Evolutionary conservation across 345 rosid species (phyloP).

Genomic region (Gossypium longicalyx): DNA sequence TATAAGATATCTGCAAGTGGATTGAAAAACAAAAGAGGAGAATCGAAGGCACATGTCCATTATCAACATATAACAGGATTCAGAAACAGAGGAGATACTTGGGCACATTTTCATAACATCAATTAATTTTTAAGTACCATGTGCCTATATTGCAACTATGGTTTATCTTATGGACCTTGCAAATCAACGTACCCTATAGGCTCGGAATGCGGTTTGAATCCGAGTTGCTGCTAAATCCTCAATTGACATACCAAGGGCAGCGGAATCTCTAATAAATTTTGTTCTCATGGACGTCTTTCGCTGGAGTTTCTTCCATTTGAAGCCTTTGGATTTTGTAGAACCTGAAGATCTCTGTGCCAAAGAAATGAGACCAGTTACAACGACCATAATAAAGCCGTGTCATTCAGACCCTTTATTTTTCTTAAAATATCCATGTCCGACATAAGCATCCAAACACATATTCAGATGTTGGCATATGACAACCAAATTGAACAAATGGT

Average conservation of each 20-base stretch:
- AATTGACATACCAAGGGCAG: constrained; percentile 31
- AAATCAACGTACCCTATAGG: constrained; percentile 49
- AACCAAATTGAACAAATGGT: background rate
- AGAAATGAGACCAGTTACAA: constrained; percentile 1
- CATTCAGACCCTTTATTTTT: background rate
- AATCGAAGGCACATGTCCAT: constrained; percentile 3
- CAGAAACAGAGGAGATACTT: background rate
- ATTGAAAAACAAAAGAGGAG: background rate
- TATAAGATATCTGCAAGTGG: constrained; percentile 7
- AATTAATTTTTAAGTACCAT: constrained; percentile 1
- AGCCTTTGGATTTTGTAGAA: constrained; percentile 55
- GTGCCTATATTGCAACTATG: background rate
- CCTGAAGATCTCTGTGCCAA: constrained; percentile 46
- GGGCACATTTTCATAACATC: background rate
- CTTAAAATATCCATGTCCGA: background rate
- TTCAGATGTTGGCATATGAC: background rate
- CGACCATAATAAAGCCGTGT: background rate
- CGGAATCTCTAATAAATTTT: constrained; percentile 17
- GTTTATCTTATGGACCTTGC: background rate
- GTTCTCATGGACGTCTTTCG: constrained; percentile 25
- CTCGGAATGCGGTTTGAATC: constrained; percentile 75
- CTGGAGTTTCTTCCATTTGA: constrained; percentile 45
- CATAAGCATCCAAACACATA: background rate
- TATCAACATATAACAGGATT: background rate
- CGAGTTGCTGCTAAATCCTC: constrained; percentile 64